These are phyloP conservation scores for Trichosanthes cucumerina DNA, from an alignment of 306 rosid genomes.

Conservation along the genomic window DNA sequence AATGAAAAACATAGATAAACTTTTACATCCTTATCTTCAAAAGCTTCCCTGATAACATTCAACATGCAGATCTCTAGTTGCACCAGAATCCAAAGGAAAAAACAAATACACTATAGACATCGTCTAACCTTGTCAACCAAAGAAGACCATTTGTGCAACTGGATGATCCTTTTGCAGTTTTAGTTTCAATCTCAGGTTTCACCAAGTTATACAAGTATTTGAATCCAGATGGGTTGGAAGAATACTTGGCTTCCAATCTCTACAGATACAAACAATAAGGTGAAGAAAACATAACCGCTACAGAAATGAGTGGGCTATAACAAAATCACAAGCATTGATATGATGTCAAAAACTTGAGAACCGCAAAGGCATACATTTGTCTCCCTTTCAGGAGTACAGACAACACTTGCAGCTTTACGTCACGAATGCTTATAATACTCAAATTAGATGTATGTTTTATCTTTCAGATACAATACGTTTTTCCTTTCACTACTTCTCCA, in stretches of 20 bases:
- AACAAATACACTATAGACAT: background rate
- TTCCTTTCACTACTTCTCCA: background rate
- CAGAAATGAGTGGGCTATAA: background rate
- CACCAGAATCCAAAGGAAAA: background rate
- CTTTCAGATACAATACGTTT: background rate
- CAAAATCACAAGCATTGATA: background rate
- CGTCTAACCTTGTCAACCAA: slow-evolving; percentile 85
- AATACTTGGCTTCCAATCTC: slow-evolving; percentile 83
- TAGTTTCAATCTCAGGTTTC: slow-evolving; percentile 60
- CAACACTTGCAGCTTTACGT: background rate
- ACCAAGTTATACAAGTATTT: slow-evolving; percentile 69
- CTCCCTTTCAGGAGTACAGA: background rate
- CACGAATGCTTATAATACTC: background rate
- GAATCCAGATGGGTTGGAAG: slow-evolving; percentile 45
- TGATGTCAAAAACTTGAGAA: background rate
- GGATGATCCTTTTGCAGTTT: slow-evolving; percentile 74
- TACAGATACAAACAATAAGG: slow-evolving; percentile 24
- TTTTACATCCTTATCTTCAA: background rate
- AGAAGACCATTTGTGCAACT: slow-evolving; percentile 98
- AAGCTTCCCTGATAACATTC: background rate
- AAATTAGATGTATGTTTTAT: background rate
- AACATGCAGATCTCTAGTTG: background rate
- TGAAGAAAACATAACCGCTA: background rate
- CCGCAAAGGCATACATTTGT: background rate
- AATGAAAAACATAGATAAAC: background rate